Percentiles rank a stretch among this genome's conserved stretches.
Conservation (phyloP, 2,329 filamentous ascomycete species). For the Verticillium albo-atrum region DNA sequence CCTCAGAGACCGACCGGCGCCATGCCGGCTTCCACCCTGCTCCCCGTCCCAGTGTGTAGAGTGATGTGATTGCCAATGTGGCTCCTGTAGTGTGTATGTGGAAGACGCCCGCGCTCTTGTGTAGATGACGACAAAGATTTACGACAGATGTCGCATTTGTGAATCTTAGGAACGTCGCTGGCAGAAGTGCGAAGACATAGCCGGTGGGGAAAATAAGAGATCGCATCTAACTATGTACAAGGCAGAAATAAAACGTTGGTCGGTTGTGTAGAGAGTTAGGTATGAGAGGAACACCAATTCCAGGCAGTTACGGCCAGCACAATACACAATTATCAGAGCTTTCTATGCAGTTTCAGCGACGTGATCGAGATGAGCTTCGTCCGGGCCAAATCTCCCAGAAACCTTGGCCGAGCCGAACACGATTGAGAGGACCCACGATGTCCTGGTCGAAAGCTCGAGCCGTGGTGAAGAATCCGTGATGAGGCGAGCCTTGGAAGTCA, state of each 20-base stretch:
- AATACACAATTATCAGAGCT: background rate
- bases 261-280: too few relatives aligned
- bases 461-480: background rate
- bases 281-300: too few relatives aligned
- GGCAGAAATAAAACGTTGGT: too few relatives aligned
- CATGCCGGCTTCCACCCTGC: slow-evolving; percentile 54
- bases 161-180: too few relatives aligned
- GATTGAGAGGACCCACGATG: background rate
- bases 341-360: background rate
- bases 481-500: background rate
- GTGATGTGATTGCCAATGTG: slow-evolving; percentile 23
- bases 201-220: too few relatives aligned
- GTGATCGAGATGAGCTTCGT: background rate
- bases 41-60: slow-evolving; percentile 17
- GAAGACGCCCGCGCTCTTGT: too few relatives aligned
- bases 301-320: background rate
- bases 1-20: slow-evolving; percentile 70
- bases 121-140: too few relatives aligned
- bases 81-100: background rate
- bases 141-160: too few relatives aligned
- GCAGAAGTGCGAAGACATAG: too few relatives aligned
- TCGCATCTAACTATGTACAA: too few relatives aligned
- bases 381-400: background rate
- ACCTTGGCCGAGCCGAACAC: background rate
- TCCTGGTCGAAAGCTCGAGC: background rate